Evolutionary conservation across 2,329 filamentous ascomycete species (phyloP), one percentile per base, ranked within the genome.

Genomic region (Nemania sp.): DNA sequence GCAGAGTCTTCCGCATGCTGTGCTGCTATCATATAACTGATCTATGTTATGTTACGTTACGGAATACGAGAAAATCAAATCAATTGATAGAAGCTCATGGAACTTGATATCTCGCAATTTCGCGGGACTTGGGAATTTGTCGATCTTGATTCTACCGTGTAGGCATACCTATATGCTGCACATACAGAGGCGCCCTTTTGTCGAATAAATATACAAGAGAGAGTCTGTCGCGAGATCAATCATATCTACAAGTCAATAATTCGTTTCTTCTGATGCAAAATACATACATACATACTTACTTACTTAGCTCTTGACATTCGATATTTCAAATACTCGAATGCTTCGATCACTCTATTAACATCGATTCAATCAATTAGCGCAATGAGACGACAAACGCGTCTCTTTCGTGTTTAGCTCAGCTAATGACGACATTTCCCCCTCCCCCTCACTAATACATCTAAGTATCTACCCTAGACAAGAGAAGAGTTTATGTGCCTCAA

Each of bases 21-120:
- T 41, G 7, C 8, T 41, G 11, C 35, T 41, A 41, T 41, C 35
- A 41, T 6, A 41, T 13, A 41, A 41, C 35, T 41, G 35, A 41
- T 15, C 20, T 7, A 8, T 56, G 26, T n/a, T 20, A 29, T 18
- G 56, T 59, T 59, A 49, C 29, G 43, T 51, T 60, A 35, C 57
- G 57, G 45, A 51, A 35, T 58, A 35, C 45, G 20, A 51, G 2
- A 24, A 51, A 60, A 11, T 51, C 57, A 60, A 60, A 60, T 60
- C 57, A 47, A 20, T 47, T 3, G 43, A 47, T 47, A 11, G 43
- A 47, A 47, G 11, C n/a, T 11, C n/a, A 22, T 20, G n/a, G 43
- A 47, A 47, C 8, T 4, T 11, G 43, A 24, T 8, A 47, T 22
- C 43, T 47, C 43, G 8, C 43, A 11, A 24, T 22, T 20, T 47